Evolutionary conservation across 2,329 filamentous ascomycete genomes (phyloP), one percentile per base, ranked within the genome.

Genomic region (Fusarium nygamai): DNA sequence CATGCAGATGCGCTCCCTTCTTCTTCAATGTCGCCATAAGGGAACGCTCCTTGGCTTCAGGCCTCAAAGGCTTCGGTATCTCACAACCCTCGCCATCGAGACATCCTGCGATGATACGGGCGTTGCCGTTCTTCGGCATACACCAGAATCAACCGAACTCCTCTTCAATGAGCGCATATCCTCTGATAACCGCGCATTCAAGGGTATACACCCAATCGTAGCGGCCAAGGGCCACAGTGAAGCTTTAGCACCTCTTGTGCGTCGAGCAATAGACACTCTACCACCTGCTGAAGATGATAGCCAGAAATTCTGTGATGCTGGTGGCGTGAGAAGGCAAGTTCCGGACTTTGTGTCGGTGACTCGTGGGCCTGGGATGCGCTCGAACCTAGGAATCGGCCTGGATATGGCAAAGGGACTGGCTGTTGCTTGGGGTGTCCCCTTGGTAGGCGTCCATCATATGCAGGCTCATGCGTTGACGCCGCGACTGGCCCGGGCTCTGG

Each of bases 381-480:
- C 92, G 10, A 94, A 94, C 77, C 87, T 99, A 36, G 88, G 91
- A 27, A 91, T 92, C 22, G 96, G 96, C 0, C 82, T 98, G 17
- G 92, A 94, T 79, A 92, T 91, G 29, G 96, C 94, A 24, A 98
- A 98, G 83, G 96, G 95, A 0, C 87, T 98, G 27, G 91, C 95
- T 1, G 86, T 93, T 27, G 95, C 94, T 43, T 97, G 94, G 94
- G 88, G 91, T 73, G 88, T 95, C 43, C 95, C 96, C 7, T 85
- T 98, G 38, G 82, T 98, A 3, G 96, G 91, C 2, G 93, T 98
- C 2, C 93, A 99, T 82, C 96, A 99, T 82, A 98, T 99, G 96
- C 95, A 98, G 81, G 96, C 95, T 17, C 96, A 99, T 82, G 93
- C 96, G 24, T 85, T 99, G 71, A 98, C 96, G 24, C 93, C 96